Percentiles rank a stretch among this genome's conserved stretches.
phyloP scores from a whole-genome alignment of 345 rosid species.

The Syzygium aqueum region DNA sequence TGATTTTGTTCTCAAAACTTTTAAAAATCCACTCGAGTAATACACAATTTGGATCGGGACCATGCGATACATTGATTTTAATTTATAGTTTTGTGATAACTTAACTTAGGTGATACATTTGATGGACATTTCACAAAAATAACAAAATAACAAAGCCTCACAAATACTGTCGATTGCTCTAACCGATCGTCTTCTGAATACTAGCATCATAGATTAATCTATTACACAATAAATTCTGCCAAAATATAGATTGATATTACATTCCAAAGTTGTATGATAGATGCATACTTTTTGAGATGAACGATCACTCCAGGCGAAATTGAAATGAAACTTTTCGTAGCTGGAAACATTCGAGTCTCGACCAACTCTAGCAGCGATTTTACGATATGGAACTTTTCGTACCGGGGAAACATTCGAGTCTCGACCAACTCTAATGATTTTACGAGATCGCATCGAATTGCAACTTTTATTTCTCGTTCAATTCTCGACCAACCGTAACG shows the following conservation, averaged over 20 bases:
- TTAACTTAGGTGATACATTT: neutral
- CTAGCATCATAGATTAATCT: neutral
- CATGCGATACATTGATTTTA: neutral
- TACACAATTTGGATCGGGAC: neutral
- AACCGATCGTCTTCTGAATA: too few species aligned
- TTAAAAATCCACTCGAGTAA: neutral
- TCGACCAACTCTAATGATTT: too few species aligned
- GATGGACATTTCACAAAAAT: neutral
- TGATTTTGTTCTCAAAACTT: neutral
- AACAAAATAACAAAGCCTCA: too few species aligned
- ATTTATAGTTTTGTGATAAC: neutral
- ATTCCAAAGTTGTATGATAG: accelerated
- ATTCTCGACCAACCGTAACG: neutral
- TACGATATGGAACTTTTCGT: neutral
- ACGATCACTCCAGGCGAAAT: neutral
- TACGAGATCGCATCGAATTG: too few species aligned
- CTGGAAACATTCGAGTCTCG: neutral
- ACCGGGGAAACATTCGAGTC: too few species aligned
- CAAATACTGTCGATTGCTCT: too few species aligned
- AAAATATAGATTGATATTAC: neutral
- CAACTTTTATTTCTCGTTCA: neutral
- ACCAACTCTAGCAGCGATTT: neutral
- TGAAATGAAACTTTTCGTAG: neutral
- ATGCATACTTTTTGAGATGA: neutral
- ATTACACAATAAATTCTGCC: neutral